phyloP scores from a whole-genome alignment of 164 flowering plant species.

The Warburgia ugandensis region DNA sequence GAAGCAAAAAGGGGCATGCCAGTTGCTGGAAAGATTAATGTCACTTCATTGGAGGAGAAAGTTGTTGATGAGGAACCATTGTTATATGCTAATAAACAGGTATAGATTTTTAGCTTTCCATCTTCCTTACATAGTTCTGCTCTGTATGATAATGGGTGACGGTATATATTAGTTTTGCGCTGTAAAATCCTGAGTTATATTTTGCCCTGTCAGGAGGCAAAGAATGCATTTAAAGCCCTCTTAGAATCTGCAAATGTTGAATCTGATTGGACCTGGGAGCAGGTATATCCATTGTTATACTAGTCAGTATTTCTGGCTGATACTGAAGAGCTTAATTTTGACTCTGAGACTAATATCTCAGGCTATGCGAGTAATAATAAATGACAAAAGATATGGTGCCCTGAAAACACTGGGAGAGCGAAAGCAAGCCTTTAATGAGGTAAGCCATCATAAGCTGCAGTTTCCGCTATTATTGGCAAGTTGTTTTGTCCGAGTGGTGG shows the following conservation, averaged over 20 bases:
- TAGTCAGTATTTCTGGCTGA: background rate
- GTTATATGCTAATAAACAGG: slow-evolving; percentile 78
- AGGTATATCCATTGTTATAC: slow-evolving; percentile 33
- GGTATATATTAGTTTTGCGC: background rate
- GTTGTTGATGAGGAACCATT: slow-evolving; percentile 68
- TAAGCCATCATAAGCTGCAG: slow-evolving; percentile 15
- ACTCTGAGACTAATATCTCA: slow-evolving; percentile 16
- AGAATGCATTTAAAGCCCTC: slow-evolving; percentile 84
- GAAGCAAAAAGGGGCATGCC: slow-evolving; percentile 67
- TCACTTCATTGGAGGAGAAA: slow-evolving; percentile 61
- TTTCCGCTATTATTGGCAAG: no score
- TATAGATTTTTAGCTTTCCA: slow-evolving; percentile 13
- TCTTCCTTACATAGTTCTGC: no score
- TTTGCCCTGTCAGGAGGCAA: slow-evolving; percentile 65
- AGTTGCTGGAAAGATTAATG: slow-evolving; percentile 57
- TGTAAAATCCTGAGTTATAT: background rate
- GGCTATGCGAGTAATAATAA: slow-evolving; percentile 86
- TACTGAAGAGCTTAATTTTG: slow-evolving; percentile 3
- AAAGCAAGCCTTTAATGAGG: slow-evolving; percentile 99
- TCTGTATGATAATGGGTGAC: no score
- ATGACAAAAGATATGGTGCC: slow-evolving; percentile 95
- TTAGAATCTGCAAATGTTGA: slow-evolving; percentile 85
- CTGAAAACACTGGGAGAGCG: slow-evolving; percentile 91
- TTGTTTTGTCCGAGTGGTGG: no score
- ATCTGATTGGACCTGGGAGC: slow-evolving; percentile 99